phyloP scores from a whole-genome alignment of 495 filamentous ascomycete genomes.

The Evansstolkia leycettana region DNA sequence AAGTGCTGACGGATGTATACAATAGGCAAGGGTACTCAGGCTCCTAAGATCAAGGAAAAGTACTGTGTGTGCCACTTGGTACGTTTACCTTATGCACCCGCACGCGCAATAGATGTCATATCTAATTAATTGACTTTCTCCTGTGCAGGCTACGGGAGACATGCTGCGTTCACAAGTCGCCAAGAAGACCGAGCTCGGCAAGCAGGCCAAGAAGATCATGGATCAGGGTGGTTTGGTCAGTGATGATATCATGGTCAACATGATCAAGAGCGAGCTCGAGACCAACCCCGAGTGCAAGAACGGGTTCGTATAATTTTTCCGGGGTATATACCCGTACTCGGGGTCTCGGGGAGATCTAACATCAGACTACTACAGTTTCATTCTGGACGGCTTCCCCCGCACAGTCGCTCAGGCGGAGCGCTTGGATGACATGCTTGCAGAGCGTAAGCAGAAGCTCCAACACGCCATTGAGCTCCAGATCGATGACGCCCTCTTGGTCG shows the following conservation, averaged over 20 bases:
- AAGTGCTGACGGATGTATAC: constrained; percentile 13
- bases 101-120: neutral
- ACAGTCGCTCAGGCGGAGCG: constrained; percentile 91
- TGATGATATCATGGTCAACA: constrained; percentile 97
- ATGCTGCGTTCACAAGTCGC: constrained; percentile 98
- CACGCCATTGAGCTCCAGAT: constrained; percentile 96
- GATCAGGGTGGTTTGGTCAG: constrained; percentile 93
- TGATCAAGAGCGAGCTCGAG: constrained; percentile 96
- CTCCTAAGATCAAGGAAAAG: constrained; percentile 93
- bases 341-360: too few relatives aligned
- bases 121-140: constrained; percentile 4
- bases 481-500: constrained; percentile 83
- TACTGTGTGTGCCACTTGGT: constrained; percentile 95
- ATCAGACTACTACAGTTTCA: constrained; percentile 54
- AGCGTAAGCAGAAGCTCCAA: constrained; percentile 65
- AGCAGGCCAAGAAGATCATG: constrained; percentile 99
- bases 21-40: constrained; percentile 98
- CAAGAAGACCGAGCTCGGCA: constrained; percentile 89
- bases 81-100: constrained; percentile 22
- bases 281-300: constrained; percentile 92
- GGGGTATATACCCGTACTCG: too few relatives aligned
- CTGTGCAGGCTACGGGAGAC: constrained; percentile 80
- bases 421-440: constrained; percentile 79
- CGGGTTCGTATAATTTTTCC: constrained; percentile 40
- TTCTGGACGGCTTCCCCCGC: constrained; percentile 95